Percentiles rank a stretch among this genome's conserved stretches.
Evolutionary conservation across 495 filamentous ascomycete genomes (phyloP).

Genomic region (Copromyces sp.): DNA sequence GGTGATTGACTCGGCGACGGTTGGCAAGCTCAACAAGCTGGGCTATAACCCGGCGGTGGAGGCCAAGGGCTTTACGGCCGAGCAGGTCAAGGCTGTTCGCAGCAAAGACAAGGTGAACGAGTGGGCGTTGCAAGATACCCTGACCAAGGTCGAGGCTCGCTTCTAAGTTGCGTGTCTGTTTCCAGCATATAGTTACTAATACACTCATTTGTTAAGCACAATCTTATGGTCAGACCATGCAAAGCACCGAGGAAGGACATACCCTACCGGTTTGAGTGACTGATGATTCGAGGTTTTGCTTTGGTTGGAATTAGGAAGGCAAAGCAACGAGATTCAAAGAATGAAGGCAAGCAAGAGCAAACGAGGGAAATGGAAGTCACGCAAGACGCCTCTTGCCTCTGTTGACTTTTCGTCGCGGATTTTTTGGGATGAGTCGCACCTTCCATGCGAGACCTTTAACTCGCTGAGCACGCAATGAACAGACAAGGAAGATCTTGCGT

Average conservation of each 20-base stretch:
- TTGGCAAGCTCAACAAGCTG: constrained; percentile 54
- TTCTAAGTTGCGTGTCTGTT: constrained; percentile 18
- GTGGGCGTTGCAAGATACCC: constrained; percentile 66
- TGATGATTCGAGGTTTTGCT: neutral
- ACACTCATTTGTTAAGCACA: neutral
- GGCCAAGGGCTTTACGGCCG: constrained; percentile 72
- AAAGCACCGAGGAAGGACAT: neutral
- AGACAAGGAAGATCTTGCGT: neutral
- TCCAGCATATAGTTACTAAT: neutral
- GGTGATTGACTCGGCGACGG: constrained; percentile 43
- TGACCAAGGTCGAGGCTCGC: constrained; percentile 53
- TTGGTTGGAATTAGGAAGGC: neutral
- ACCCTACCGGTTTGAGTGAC: neutral
- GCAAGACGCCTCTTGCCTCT: neutral
- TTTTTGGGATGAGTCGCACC: neutral
- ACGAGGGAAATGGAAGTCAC: neutral
- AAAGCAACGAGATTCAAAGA: neutral
- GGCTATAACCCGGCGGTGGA: constrained; percentile 92
- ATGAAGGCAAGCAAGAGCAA: neutral
- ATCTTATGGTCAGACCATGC: neutral
- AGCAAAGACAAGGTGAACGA: constrained; percentile 57
- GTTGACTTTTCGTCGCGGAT: neutral
- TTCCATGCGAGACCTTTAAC: neutral
- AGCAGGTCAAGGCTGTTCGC: constrained; percentile 59
- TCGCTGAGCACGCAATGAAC: neutral